Evolutionary conservation across 352 stramenopile genomes (phyloP).

Genomic region (Thraustochytrium sp.): DNA sequence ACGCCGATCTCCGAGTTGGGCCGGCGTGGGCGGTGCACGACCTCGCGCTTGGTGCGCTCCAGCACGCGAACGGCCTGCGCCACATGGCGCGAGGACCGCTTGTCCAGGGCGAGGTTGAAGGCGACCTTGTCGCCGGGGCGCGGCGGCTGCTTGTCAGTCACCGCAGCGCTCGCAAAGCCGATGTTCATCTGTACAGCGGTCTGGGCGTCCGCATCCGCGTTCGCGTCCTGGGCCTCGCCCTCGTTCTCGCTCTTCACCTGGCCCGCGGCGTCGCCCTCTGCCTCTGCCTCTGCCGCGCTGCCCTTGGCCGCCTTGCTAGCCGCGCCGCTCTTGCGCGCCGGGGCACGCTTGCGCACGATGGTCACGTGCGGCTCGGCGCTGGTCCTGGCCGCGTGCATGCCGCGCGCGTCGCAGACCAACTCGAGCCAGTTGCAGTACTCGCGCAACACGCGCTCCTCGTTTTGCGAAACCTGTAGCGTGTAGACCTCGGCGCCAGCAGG

Average conservation of each 20-base stretch:
- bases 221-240: not conserved
- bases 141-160: not conserved
- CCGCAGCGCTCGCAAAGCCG: not conserved
- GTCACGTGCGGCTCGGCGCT: not conserved
- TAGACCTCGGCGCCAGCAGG: no score
- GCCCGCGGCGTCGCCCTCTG: not conserved
- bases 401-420: not conserved
- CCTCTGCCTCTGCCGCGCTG: not conserved
- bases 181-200: not conserved
- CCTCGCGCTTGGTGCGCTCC: not conserved
- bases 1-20: slow-evolving; percentile 18
- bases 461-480: not conserved
- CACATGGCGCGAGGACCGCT: not conserved
- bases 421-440: slow-evolving; percentile 31
- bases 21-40: not conserved
- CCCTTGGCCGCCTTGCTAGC: not conserved
- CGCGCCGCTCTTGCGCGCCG: not conserved
- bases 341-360: slow-evolving; percentile 5
- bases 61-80: not conserved
- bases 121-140: slow-evolving; percentile 17
- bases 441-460: slow-evolving; percentile 5
- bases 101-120: not conserved
- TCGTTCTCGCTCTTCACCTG: not conserved
- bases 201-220: not conserved
- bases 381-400: not conserved